Evolutionary conservation across 2,329 filamentous ascomycete species (phyloP).

Genomic region (Trichophyton simii): DNA sequence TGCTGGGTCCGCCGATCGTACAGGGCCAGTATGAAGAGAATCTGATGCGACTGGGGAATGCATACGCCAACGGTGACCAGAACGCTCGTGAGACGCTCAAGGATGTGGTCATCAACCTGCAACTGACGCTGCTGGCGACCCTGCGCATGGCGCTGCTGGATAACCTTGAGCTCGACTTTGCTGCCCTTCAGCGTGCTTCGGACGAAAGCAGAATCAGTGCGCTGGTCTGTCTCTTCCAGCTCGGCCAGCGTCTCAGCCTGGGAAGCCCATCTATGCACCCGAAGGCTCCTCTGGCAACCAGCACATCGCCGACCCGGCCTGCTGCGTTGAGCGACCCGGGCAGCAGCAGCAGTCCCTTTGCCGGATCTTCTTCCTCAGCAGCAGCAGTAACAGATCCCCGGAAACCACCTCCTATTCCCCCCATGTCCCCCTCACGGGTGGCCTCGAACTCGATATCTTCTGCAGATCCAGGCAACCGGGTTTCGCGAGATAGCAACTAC

Average conservation of each 20-base stretch:
- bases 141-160: constrained; percentile 23
- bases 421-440: not conserved
- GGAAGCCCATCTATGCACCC: not conserved
- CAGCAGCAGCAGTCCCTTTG: not conserved
- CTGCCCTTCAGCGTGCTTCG: constrained; percentile 23
- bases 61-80: constrained; percentile 26
- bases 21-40: constrained; percentile 26
- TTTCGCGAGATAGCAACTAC: not conserved
- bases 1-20: constrained; percentile 25
- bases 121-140: constrained; percentile 24
- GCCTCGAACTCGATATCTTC: not conserved
- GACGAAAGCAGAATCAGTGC: constrained; percentile 26
- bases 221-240: constrained; percentile 24
- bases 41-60: constrained; percentile 22
- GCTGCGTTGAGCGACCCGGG: no score
- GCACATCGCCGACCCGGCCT: no score
- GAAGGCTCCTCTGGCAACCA: not conserved
- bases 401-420: not conserved
- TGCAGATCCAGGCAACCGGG: not conserved
- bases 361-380: not conserved
- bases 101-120: constrained; percentile 28
- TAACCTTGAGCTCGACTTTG: constrained; percentile 22
- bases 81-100: constrained; percentile 28
- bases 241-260: constrained; percentile 22
- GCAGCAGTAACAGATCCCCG: not conserved